Base-by-base conservation (phyloP, 2,329 filamentous ascomycete species). In the Curvularia verruculosa region DNA sequence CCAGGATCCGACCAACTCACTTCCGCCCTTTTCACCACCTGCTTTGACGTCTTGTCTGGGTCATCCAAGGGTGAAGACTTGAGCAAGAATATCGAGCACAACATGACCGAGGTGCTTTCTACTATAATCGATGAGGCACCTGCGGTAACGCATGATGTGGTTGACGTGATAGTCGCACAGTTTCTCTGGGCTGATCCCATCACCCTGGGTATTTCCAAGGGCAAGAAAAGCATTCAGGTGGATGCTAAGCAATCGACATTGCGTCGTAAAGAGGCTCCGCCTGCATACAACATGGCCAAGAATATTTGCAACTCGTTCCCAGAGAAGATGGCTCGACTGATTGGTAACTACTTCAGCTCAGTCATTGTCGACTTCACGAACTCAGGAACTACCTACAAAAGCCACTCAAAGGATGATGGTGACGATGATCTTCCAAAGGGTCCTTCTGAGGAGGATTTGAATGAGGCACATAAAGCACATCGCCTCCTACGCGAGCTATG, bases 301-400 rank as follows among this genome's bases (percentile, higher is more conserved):
- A 91, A 90, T 2, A 88, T 99, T 43, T 99, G 95, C 80, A 95
- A 92, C 69, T 85, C 85, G 18, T 96, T 89, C 66, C 87, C 91
- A 0, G 94, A 97, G 66, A 96, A 96, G 77, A 97, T 99, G 94
- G 89, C 92, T 1, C 89, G 92, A 60, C 92, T 96, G 65, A 89
- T 98, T 54, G 94, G 92, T 65, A 92, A 96, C 71, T 99, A 98
- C 75, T 99, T 99, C 75, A 96, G 92, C 77, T 92, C 96, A 54
- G 92, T 98, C 49, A 96, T 99, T 56, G 87, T 98, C 60, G 92
- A 97, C 71, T 90, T 92, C 88, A 36, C 85, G 81, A 70, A 63
- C 36, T 49, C 63, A 1, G 66, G 65, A 2, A 49, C 43, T 24
- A 60, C 61, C 3, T 65, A 65, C 45, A 61, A 60, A 43, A 65